A percentile compares a stretch with the other conserved stretches of the same genome.
phyloP scores from a whole-genome alignment of 2,329 filamentous ascomycete species.

The Capronia americana region DNA sequence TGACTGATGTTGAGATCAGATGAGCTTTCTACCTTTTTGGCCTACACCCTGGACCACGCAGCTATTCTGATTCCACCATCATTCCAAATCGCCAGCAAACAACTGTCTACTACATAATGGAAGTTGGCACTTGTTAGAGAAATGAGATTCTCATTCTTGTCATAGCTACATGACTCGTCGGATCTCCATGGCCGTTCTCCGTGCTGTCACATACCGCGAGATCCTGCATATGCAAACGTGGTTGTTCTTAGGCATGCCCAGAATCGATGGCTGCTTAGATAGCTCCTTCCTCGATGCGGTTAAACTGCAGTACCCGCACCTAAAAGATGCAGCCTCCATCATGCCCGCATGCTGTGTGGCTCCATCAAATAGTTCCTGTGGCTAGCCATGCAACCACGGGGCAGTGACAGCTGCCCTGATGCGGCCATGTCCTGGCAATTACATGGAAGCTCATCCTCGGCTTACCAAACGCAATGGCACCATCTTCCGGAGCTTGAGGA shows the following conservation, averaged over 20 bases:
- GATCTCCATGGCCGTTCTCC: not conserved
- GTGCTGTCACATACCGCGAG: not conserved
- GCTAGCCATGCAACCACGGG: conserved; percentile 14
- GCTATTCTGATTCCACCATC: not conserved
- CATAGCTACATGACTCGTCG: not conserved
- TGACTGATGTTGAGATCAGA: conserved; percentile 19
- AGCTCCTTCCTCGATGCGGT: conserved; percentile 17
- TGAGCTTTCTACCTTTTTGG: conserved; percentile 18
- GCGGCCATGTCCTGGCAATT: not conserved
- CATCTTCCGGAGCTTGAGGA: not conserved
- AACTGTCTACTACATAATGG: not conserved
- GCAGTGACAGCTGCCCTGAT: not conserved
- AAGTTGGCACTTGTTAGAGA: not conserved
- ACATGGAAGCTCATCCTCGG: not conserved
- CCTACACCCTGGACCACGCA: not conserved
- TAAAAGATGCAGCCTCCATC: conserved; percentile 3
- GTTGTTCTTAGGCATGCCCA: not conserved
- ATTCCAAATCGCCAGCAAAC: conserved; percentile 5
- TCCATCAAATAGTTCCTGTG: conserved; percentile 21
- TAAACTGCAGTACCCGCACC: conserved; percentile 11
- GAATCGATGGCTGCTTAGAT: conserved; percentile 15
- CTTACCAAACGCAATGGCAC: not conserved
- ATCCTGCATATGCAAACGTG: conserved; percentile 6
- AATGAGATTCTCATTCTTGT: not conserved
- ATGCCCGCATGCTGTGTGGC: conserved; percentile 3